Conservation (phyloP, 768 basidiomycete species). For the Kwoniella sp. region DNA sequence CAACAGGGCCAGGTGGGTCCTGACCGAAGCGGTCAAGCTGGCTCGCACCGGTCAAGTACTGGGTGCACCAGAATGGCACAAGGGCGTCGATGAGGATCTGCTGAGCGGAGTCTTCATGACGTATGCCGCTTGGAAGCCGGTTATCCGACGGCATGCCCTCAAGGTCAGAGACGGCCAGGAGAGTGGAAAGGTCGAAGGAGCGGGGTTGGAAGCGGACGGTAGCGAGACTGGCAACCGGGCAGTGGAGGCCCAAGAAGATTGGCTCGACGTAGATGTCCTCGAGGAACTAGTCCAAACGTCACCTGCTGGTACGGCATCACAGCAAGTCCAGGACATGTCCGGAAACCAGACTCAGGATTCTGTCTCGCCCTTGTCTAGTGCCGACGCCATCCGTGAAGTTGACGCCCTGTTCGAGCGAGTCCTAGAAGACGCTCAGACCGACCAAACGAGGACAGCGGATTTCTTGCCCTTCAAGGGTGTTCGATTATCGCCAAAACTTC, state of each 20-base stretch:
- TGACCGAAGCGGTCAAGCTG: conserved; percentile 70
- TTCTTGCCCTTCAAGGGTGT: conserved; percentile 58
- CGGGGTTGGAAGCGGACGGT: not conserved
- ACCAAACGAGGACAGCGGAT: not conserved
- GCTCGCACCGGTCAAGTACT: conserved; percentile 16
- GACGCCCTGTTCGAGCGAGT: conserved; percentile 64
- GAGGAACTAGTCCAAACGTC: conserved; percentile 12
- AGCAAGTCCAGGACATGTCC: not conserved
- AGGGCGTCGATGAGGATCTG: conserved; percentile 59
- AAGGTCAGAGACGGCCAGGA: conserved; percentile 43
- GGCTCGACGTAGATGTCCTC: conserved; percentile 11
- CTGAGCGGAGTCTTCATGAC: conserved; percentile 83
- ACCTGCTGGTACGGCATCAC: not conserved
- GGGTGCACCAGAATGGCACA: conserved; percentile 9
- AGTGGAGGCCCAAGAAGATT: conserved; percentile 1
- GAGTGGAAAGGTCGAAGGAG: conserved; percentile 2
- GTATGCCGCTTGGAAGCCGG: conserved; percentile 73
- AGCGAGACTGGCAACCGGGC: too few species aligned
- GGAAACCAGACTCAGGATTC: not conserved
- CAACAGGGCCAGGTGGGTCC: conserved; percentile 75
- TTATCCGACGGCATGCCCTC: conserved; percentile 60
- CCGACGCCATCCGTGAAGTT: conserved; percentile 70
- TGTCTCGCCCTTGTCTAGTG: conserved; percentile 59
- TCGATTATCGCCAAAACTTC: conserved; percentile 58
- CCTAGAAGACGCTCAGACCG: conserved; percentile 53